Evolutionary conservation across 2,329 filamentous ascomycete genomes (phyloP).

Genomic region (Penicillium corylophilum): DNA sequence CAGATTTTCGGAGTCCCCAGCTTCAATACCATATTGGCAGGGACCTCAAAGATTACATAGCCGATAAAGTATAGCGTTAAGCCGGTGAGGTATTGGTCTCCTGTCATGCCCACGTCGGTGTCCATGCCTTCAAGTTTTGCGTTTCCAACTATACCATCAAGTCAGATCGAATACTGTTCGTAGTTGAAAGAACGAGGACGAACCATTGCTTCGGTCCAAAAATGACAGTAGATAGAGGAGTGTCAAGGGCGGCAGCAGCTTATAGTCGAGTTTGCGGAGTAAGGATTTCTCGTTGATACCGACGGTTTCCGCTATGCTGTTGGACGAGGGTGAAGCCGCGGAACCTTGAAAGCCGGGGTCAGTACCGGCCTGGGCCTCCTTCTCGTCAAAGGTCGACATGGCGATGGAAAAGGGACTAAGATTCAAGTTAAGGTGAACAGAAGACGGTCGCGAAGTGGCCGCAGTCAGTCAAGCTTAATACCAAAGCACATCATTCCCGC

Average conservation of each 20-base stretch:
- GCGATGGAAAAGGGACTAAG: neutral
- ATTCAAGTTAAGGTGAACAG: neutral
- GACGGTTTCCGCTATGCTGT: constrained; percentile 20
- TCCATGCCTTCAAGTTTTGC: constrained; percentile 40
- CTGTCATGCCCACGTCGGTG: constrained; percentile 39
- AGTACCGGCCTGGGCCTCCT: constrained; percentile 1
- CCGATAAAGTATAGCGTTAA: constrained; percentile 41
- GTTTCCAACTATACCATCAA: constrained; percentile 35
- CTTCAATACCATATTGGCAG: constrained; percentile 45
- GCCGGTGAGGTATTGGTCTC: constrained; percentile 42
- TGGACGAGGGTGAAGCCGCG: constrained; percentile 8
- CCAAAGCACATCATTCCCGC: neutral
- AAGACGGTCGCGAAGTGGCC: neutral
- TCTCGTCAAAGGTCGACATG: constrained; percentile 10
- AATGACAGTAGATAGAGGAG: constrained; percentile 48
- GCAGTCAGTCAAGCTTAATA: neutral
- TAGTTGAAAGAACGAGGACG: neutral
- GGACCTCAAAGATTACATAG: constrained; percentile 42
- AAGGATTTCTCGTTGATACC: constrained; percentile 41
- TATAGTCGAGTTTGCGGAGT: constrained; percentile 46
- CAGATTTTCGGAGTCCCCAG: constrained; percentile 39
- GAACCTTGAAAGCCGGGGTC: neutral
- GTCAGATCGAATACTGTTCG: neutral
- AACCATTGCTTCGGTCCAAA: constrained; percentile 45
- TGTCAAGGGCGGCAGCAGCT: constrained; percentile 45